A percentile compares a stretch with the other conserved stretches of the same genome.
Conservation (phyloP, 2,329 filamentous ascomycete genomes). For the Claviceps spartinae region DNA sequence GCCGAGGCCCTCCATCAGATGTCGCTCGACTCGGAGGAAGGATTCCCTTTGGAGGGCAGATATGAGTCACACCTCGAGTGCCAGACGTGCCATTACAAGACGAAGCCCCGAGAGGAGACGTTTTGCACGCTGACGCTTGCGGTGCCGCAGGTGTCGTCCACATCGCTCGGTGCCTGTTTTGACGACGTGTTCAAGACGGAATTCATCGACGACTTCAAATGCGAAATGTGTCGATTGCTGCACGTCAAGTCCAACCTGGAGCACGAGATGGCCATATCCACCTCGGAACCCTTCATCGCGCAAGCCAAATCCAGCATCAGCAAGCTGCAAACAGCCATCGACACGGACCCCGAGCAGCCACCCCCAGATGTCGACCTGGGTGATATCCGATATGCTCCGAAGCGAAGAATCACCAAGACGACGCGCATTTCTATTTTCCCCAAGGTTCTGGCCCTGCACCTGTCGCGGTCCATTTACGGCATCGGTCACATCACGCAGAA, state of each 20-base stretch:
- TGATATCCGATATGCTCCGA: slow-evolving; percentile 59
- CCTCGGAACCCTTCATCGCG: slow-evolving; percentile 36
- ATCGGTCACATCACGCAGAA: slow-evolving; percentile 65
- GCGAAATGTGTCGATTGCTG: slow-evolving; percentile 79
- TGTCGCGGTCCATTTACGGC: slow-evolving; percentile 88
- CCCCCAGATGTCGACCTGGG: slow-evolving; percentile 63
- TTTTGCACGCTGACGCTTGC: slow-evolving; percentile 90
- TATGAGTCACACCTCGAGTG: slow-evolving; percentile 95
- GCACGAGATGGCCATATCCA: slow-evolving; percentile 42
- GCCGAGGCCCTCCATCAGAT: slow-evolving; percentile 4
- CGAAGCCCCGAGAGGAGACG: slow-evolving; percentile 65
- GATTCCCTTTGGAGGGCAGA: slow-evolving; percentile 84
- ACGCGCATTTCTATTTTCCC: slow-evolving; percentile 80
- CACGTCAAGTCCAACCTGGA: slow-evolving; percentile 58
- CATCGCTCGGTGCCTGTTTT: slow-evolving; percentile 76
- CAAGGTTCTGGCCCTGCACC: slow-evolving; percentile 78
- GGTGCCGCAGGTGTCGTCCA: slow-evolving; percentile 71
- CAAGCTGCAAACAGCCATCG: slow-evolving; percentile 55
- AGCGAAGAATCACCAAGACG: slow-evolving; percentile 72
- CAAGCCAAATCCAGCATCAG: slow-evolving; percentile 44
- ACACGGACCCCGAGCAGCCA: slow-evolving; percentile 67
- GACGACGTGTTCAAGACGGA: slow-evolving; percentile 91
- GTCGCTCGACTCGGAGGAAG: slow-evolving; percentile 42
- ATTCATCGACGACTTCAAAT: slow-evolving; percentile 93
- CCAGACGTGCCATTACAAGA: slow-evolving; percentile 76